phyloP scores from a whole-genome alignment of 1,139 yeast species.

The Lodderomyces metapsilosis region DNA sequence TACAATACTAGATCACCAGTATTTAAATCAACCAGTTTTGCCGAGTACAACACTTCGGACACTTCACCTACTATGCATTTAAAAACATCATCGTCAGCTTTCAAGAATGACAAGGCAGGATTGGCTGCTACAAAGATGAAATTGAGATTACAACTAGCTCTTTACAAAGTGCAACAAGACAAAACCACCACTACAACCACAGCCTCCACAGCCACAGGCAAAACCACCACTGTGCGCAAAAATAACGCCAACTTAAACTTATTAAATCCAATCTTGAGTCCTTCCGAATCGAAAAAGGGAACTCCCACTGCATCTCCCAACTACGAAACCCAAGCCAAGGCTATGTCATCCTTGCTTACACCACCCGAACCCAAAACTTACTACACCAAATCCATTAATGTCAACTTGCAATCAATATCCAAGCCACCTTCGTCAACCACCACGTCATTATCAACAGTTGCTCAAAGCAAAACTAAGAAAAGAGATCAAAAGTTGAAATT shows the following conservation, averaged over 20 bases:
- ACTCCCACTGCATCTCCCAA: slow-evolving; percentile 12
- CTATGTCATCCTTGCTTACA: slow-evolving; percentile 16
- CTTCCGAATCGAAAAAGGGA: slow-evolving; percentile 10
- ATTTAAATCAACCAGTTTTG: slow-evolving; percentile 20
- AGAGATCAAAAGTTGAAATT: slow-evolving; percentile 25
- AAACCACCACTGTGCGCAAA: not conserved
- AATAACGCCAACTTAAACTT: slow-evolving; percentile 3
- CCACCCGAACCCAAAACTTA: slow-evolving; percentile 17
- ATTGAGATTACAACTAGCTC: slow-evolving; percentile 72
- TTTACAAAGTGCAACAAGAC: slow-evolving; percentile 57
- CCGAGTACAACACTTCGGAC: slow-evolving; percentile 19
- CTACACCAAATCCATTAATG: slow-evolving; percentile 23
- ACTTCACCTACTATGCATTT: slow-evolving; percentile 6
- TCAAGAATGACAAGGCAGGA: slow-evolving; percentile 26
- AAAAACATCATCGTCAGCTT: slow-evolving; percentile 4
- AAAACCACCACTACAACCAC: slow-evolving; percentile 3
- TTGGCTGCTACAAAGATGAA: slow-evolving; percentile 64
- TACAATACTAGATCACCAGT: slow-evolving; percentile 8
- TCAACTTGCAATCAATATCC: slow-evolving; percentile 19
- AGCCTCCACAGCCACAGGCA: slow-evolving; percentile 5
- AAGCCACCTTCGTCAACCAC: not conserved
- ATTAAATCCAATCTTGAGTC: slow-evolving; percentile 14
- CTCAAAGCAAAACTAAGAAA: slow-evolving; percentile 18
- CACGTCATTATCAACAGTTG: slow-evolving; percentile 24
- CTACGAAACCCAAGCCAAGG: slow-evolving; percentile 2